phyloP scores from a whole-genome alignment of 2,329 filamentous ascomycete species.

The Talaromyces sp. region DNA sequence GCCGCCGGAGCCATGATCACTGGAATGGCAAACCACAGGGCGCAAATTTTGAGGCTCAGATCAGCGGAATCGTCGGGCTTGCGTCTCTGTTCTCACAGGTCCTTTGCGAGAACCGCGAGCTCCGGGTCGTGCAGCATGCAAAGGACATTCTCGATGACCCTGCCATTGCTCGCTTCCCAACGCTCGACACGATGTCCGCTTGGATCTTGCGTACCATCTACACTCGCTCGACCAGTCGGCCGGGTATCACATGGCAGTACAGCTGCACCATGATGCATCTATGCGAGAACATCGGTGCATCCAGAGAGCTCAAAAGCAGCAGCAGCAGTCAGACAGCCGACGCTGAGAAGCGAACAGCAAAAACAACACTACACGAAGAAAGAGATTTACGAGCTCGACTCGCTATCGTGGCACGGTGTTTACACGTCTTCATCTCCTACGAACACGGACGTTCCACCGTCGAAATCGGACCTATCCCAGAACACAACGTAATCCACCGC shows the following conservation, averaged over 20 bases:
- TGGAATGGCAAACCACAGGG: slow-evolving; percentile 21
- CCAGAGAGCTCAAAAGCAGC: slow-evolving; percentile 15
- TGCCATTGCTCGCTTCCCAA: slow-evolving; percentile 17
- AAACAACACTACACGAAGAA: slow-evolving; percentile 4
- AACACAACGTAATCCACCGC: slow-evolving; percentile 9
- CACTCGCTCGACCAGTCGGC: slow-evolving; percentile 44
- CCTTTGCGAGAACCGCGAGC: slow-evolving; percentile 18
- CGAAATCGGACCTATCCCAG: slow-evolving; percentile 15
- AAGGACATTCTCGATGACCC: slow-evolving; percentile 39
- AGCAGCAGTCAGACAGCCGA: slow-evolving; percentile 8
- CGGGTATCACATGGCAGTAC: slow-evolving; percentile 50
- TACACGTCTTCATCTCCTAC: slow-evolving; percentile 26
- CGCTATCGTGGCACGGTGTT: slow-evolving; percentile 22
- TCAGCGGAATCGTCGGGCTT: slow-evolving; percentile 25
- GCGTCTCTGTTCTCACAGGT: slow-evolving; percentile 25
- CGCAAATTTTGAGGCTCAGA: slow-evolving; percentile 26
- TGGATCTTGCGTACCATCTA: slow-evolving; percentile 49
- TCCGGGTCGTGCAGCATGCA: slow-evolving; percentile 27
- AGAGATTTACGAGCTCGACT: slow-evolving; percentile 18
- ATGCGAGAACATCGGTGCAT: slow-evolving; percentile 41
- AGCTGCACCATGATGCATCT: slow-evolving; percentile 51
- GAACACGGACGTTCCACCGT: slow-evolving; percentile 28
- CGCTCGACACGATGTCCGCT: slow-evolving; percentile 21
- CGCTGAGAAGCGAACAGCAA: neutral
- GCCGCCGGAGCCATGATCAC: slow-evolving; percentile 19